These are phyloP conservation scores for Umbelopsis sp. DNA, from an alignment of 192 early-diverging fungal species.

Conservation along the genomic window DNA sequence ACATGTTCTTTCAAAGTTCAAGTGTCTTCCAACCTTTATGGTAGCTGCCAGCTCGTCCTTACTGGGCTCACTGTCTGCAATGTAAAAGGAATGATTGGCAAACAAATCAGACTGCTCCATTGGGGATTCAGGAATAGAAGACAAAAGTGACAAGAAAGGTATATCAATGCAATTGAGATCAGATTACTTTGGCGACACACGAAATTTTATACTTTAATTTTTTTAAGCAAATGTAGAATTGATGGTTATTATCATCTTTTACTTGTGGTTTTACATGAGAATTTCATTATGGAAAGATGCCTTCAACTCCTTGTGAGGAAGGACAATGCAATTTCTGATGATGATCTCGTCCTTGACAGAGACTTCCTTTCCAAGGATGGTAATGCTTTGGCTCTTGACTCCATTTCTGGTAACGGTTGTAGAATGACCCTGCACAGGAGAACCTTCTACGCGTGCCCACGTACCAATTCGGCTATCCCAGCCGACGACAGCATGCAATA, in stretches of 20 bases:
- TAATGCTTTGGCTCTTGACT: slow-evolving; percentile 88
- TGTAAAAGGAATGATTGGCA: not conserved
- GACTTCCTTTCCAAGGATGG: slow-evolving; percentile 93
- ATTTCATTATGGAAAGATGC: slow-evolving; percentile 90
- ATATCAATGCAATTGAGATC: no score
- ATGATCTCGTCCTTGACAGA: slow-evolving; percentile 91
- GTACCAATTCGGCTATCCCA: slow-evolving; percentile 93
- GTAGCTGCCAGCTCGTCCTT: not conserved
- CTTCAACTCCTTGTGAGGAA: slow-evolving; percentile 97
- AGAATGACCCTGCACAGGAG: slow-evolving; percentile 66
- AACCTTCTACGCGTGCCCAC: slow-evolving; percentile 94
- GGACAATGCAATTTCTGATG: slow-evolving; percentile 95
- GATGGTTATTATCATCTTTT: not conserved
- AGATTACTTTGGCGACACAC: no score
- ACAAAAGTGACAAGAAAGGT: no score
- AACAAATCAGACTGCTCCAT: not conserved
- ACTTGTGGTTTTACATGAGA: slow-evolving; percentile 72
- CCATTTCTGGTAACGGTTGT: slow-evolving; percentile 81
- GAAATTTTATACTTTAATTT: no score
- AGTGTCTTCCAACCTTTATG: not conserved
- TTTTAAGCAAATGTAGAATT: not conserved
- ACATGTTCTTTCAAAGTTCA: no score
- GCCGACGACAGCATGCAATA: slow-evolving; percentile 89
- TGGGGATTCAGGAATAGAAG: no score
- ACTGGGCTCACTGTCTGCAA: not conserved